Base-by-base conservation (phyloP, 352 stramenopile species). In the Peronospora tabacina region DNA sequence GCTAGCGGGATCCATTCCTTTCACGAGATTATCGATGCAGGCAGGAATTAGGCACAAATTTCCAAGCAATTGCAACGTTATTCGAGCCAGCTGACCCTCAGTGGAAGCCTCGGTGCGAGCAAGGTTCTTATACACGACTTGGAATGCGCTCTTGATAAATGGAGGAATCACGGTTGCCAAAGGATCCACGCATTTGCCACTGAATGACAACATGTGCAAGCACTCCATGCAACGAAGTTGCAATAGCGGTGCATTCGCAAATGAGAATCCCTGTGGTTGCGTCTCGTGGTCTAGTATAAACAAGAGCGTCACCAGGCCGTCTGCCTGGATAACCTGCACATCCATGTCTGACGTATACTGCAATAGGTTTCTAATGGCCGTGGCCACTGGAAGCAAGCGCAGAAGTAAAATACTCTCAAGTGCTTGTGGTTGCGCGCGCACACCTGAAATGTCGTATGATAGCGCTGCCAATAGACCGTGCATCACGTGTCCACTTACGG, bases 191-290 rank as follows among this genome's bases (percentile, higher is more conserved):
- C 80, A 90, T 37, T 84, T 89, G 8, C 76, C 73, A 37, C 80
- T 91, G 56, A 94, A 94, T 36, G 82, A 87, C n/a, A 90, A 55
- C 61, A 91, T 90, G 52, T 94, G 82, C 13, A 94, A 52, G 35
- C 82, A 90, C 49, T 94, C 82, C 35, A 94, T 81, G 44, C 78
- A 89, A n/a, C 82, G 72, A 22, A 91, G 55, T 37, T 87, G 81
- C n/a, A 94, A 56, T 19, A 90, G 58, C 7, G 82, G 76, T 0
- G 82, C 80, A 35, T 66, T 75, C 0, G 75, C 68, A 40, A 90
- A 89, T 10, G 82, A 94, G 42, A 90, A 91, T 7, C 67, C 75
- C 22, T 87, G 74, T 7, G 76, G 82, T 38, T 87, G 79, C 7
- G 82, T 81, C 45, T 94, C 82, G 52, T 91, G 78, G 51, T 93